phyloP scores from a whole-genome alignment of 2,329 filamentous ascomycete genomes.

The Colletotrichum sansevieriae region DNA sequence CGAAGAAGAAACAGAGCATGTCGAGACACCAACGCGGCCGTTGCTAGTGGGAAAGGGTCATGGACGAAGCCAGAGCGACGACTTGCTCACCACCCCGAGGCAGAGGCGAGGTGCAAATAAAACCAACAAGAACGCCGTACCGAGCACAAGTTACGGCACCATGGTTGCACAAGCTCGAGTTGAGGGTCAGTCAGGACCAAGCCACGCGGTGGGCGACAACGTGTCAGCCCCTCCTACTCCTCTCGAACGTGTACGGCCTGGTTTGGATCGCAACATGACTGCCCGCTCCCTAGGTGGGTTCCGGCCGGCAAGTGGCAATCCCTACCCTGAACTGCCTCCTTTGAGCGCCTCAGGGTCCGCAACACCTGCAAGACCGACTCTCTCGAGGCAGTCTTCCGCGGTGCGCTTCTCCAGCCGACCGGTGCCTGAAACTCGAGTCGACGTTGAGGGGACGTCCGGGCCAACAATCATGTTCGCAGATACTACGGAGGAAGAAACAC shows the following conservation, averaged over 20 bases:
- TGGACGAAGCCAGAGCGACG: constrained; percentile 40
- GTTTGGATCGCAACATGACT: constrained; percentile 32
- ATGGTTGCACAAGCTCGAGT: constrained; percentile 39
- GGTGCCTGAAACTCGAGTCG: constrained; percentile 77
- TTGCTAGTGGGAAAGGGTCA: constrained; percentile 42
- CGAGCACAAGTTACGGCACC: constrained; percentile 46
- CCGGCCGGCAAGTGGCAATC: constrained; percentile 32
- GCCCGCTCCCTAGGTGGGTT: constrained; percentile 37
- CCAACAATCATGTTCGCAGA: constrained; percentile 83
- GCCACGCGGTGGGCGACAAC: constrained; percentile 26
- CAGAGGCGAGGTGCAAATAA: constrained; percentile 33
- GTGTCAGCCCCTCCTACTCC: constrained; percentile 37
- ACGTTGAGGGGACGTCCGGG: constrained; percentile 72
- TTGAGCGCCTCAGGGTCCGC: constrained; percentile 28
- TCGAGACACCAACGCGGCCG: constrained; percentile 34
- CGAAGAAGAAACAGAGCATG: constrained; percentile 45
- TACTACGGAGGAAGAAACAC: constrained; percentile 47
- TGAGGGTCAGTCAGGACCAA: constrained; percentile 33
- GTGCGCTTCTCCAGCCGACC: constrained; percentile 79
- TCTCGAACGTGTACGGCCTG: constrained; percentile 34
- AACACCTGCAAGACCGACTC: constrained; percentile 56
- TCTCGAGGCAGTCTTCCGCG: constrained; percentile 66
- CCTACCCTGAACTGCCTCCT: constrained; percentile 19
- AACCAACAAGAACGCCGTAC: constrained; percentile 27
- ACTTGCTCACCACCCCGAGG: constrained; percentile 28